Base-by-base conservation (phyloP, 768 basidiomycete genomes). In the Albatrellus ellisii region DNA sequence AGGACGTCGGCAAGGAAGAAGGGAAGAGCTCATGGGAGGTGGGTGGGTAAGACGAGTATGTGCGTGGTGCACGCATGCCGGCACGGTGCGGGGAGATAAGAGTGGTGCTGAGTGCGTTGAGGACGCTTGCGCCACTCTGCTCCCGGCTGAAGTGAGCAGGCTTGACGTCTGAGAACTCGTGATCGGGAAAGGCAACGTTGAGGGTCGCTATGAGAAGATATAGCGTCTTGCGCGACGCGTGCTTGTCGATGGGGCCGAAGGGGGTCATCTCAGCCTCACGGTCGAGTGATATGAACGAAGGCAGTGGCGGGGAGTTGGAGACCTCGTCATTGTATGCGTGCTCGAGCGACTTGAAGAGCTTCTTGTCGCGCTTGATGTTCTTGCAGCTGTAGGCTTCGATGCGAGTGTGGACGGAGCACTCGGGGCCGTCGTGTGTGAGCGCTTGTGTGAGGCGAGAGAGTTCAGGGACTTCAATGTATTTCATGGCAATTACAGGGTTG, bases 371-470 rank as follows among this genome's bases (percentile, higher is more conserved):
- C 52, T 88, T 86, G 62, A 95, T 83, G 62, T 91, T 82, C 74
- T 99, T 99, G 73, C 89, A 91, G 56, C 84, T 87, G 69, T 97
- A 99, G 0, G 89, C 92, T 62, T 97, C 94, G 61, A 98, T 80
- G 50, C 90, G 76, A 34, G 88, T 89, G 62, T 88, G 79, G 6
- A 94, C 88, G 4, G 79, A 73, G 60, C 87, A 88, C 61, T 91
- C 86, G 36, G 82, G 75, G 9, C 89, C 86, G 49, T 88, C 82
- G 59, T 87, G 83, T 4, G 81, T 79, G 36, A 92, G 79, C 12
- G 79, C 74, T 55, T 80, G 75, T 0, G 82, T 77, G 44, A 95
- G 75, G 41, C 72, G 71, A 10, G 79, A 75, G 3, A 92, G 68
- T 33, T 79, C 75, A n/a, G 86, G 83, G 39, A 72, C 70, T 55